Evolutionary conservation across 768 basidiomycete genomes (phyloP), one percentile per base, ranked within the genome.

Genomic region (Leccinellum rugosiceps): DNA sequence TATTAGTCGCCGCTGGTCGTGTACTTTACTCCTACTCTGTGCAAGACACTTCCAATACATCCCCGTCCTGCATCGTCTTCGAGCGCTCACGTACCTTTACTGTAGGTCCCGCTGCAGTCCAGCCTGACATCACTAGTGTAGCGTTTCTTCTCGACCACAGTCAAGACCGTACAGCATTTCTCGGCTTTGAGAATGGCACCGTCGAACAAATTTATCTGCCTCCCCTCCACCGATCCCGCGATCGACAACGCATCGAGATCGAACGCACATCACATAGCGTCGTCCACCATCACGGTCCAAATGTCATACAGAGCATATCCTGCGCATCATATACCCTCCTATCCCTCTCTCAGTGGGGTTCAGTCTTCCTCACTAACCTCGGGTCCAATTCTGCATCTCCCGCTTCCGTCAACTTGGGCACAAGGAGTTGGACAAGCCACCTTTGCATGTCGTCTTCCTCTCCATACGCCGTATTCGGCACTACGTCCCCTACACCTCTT

Each of bases 381-480:
- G 59, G 51, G 57, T 61, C 59, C 41, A 31, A 64, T n/a, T 53
- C 63, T 52, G 45, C 59, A 11, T 46, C 68, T 6, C 31, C 65
- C 14, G 61, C 71, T 0, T 65, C 72, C 32, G 68, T 86, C 38
- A 69, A 82, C 46, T 69, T 90, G 34, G 68, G 77, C 44, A 59
- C 72, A 4, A 84, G 83, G 43, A 80, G 84, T 62, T 92, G 90
- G 90, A 71, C 77, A 6, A 80, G 82, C 19, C 76, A 84, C 60
- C 78, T 92, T 52, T 83, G 75, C 53, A 70, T 79, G 48, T 67
- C 76, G 9, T 73, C 82, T 14, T 76, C 83, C 4, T 70, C 77
- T 0, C 79, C 86, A 13, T 90, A 82, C 57, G 86, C 85, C 10
- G 84, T 82, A 9, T 85, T 92, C 56, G 90, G 90, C 9, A 80